Evolutionary conservation across 108 stramenopile genomes (phyloP).

Genomic region (Conticribra weissflogii): DNA sequence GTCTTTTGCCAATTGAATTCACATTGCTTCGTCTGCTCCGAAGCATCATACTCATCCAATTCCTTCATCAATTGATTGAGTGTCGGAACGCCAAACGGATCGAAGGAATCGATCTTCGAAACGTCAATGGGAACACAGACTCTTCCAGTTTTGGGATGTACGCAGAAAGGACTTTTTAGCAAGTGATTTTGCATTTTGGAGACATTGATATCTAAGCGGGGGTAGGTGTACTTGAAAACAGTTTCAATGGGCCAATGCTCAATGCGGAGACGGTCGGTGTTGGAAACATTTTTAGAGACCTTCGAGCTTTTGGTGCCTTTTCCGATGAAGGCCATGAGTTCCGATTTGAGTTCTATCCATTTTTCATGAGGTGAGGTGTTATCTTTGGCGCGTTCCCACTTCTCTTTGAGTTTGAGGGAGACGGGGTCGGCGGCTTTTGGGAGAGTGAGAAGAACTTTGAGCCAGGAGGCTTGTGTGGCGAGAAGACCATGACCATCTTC

Average conservation of each 20-base stretch:
- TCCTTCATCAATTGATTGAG: conserved; percentile 75
- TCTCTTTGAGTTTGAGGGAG: conserved; percentile 49
- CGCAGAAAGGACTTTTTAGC: conserved; percentile 98
- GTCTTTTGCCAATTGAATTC: conserved; percentile 84
- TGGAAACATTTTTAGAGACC: conserved; percentile 50
- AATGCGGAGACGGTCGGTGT: conserved; percentile 57
- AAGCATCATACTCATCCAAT: conserved; percentile 53
- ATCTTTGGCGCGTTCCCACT: conserved; percentile 63
- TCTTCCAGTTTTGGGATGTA: conserved; percentile 98
- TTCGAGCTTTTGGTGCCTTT: conserved; percentile 43
- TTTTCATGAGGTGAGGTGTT: conserved; percentile 64
- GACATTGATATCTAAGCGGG: conserved; percentile 99
- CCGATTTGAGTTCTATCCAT: conserved; percentile 80
- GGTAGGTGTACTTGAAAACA: conserved; percentile 94
- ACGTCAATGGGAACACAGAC: conserved; percentile 97
- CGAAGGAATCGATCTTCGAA: conserved; percentile 66
- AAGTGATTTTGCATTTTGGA: conserved; percentile 99
- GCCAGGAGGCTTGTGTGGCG: conserved; percentile 77
- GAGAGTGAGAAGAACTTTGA: conserved; percentile 81
- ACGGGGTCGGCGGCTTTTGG: conserved; percentile 75
- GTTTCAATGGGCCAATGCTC: conserved; percentile 90
- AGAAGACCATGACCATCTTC: conserved; percentile 86
- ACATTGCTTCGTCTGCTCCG: conserved; percentile 8
- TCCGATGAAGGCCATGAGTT: conserved; percentile 56
- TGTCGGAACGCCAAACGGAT: conserved; percentile 90